phyloP scores from a whole-genome alignment of 2,329 filamentous ascomycete genomes.

The Tolypocladium cylindrosporum region DNA sequence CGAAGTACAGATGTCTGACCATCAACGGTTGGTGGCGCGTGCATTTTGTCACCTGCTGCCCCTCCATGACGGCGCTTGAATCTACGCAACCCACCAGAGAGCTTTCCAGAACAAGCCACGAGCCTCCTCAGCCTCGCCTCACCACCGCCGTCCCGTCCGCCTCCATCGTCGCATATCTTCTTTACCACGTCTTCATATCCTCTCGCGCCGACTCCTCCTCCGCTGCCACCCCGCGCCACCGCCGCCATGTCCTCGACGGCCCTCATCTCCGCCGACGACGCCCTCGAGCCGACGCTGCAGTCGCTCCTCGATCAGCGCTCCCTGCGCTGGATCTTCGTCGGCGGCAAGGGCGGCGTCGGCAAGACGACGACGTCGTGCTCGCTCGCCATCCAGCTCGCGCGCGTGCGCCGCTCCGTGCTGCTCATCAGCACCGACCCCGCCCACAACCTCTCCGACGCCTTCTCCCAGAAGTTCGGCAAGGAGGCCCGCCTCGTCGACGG shows the following conservation, averaged over 20 bases:
- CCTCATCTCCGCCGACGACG: constrained; percentile 46
- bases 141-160: neutral
- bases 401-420: constrained; percentile 87
- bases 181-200: too few species aligned
- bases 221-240: neutral
- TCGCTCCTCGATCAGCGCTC: constrained; percentile 91
- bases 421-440: constrained; percentile 98
- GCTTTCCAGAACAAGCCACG: neutral
- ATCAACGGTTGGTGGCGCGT: too few species aligned
- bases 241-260: constrained; percentile 30
- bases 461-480: constrained; percentile 98
- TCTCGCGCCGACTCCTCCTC: neutral
- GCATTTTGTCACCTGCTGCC: neutral
- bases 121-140: neutral
- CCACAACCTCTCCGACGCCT: constrained; percentile 95
- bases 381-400: constrained; percentile 93
- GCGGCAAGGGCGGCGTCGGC: constrained; percentile 94
- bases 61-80: neutral
- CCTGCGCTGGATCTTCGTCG: constrained; percentile 97
- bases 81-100: neutral
- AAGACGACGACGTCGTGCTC: constrained; percentile 99
- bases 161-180: neutral
- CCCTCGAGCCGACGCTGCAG: constrained; percentile 86
- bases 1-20: too few species aligned
- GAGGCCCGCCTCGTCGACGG: constrained; percentile 88